Evolutionary conservation across 2,329 filamentous ascomycete genomes (phyloP).

Genomic region (Sporothrix mexicana): DNA sequence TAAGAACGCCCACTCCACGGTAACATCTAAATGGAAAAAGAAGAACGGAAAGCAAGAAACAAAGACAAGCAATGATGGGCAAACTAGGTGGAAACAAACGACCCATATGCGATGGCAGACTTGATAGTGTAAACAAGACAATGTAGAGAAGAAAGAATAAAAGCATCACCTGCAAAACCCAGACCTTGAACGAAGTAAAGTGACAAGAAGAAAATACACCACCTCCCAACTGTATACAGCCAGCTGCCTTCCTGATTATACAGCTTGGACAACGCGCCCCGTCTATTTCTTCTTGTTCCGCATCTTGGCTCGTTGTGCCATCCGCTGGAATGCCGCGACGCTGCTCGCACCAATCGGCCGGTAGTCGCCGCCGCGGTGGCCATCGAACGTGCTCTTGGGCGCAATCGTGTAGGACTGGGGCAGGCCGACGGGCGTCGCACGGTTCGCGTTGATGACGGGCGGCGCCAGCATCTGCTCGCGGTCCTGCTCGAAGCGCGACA

Average conservation of each 20-base stretch:
- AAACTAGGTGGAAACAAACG: neutral
- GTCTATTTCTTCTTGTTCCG: conserved; percentile 39
- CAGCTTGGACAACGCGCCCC: neutral
- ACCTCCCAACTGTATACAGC: neutral
- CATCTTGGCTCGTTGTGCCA: conserved; percentile 65
- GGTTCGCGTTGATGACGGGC: conserved; percentile 57
- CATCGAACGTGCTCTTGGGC: conserved; percentile 66
- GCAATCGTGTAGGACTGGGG: conserved; percentile 65
- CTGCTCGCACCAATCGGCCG: conserved; percentile 68
- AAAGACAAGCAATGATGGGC: neutral
- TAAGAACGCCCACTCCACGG: conserved; percentile 6
- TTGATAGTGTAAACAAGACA: conserved; percentile 11
- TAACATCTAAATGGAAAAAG: neutral
- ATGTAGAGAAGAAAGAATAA: conserved; percentile 8
- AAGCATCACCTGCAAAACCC: neutral
- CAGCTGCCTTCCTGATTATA: neutral
- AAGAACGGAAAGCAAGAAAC: neutral
- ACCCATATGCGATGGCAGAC: conserved; percentile 14
- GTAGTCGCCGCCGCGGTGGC: conserved; percentile 55
- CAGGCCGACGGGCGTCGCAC: conserved; percentile 61
- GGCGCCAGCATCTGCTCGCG: conserved; percentile 65
- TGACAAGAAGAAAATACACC: neutral
- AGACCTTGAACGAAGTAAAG: neutral
- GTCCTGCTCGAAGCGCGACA: conserved; percentile 54
- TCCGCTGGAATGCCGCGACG: conserved; percentile 68